These are phyloP conservation scores for Eragrostis tef DNA, from an alignment of 202 grass and related monocot species.

Conservation along the genomic window DNA sequence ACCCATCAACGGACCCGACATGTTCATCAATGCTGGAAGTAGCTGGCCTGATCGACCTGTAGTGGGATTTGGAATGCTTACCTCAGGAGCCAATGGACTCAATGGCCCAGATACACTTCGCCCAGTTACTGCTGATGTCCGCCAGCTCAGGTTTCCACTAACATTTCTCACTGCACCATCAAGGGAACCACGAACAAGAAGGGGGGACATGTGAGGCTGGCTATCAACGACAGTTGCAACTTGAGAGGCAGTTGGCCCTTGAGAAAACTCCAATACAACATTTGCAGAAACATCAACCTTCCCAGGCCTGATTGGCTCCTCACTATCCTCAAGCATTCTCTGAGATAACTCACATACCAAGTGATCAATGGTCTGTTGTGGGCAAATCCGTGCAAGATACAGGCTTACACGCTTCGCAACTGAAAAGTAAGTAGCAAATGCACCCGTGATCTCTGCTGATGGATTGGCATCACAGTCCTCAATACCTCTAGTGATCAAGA, in stretches of 20 bases:
- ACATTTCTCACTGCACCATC: slow-evolving; percentile 82
- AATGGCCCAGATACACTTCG: slow-evolving; percentile 93
- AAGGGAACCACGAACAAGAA: slow-evolving; percentile 98
- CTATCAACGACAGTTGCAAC: slow-evolving; percentile 72
- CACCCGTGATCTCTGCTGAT: slow-evolving; percentile 93
- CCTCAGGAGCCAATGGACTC: slow-evolving; percentile 88
- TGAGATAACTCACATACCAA: slow-evolving; percentile 94
- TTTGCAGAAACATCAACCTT: slow-evolving; percentile 81
- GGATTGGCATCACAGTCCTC: slow-evolving; percentile 96
- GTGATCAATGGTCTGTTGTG: slow-evolving; percentile 95
- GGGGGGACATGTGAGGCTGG: slow-evolving; percentile 95
- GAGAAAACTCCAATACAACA: slow-evolving; percentile 89
- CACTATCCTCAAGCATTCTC: slow-evolving; percentile 89
- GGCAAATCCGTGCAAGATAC: slow-evolving; percentile 96
- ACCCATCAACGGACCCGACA: slow-evolving; percentile 91
- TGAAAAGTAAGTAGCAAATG: slow-evolving; percentile 94
- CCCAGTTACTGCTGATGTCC: slow-evolving; percentile 87
- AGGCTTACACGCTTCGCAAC: slow-evolving; percentile 97
- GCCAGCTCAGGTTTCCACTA: slow-evolving; percentile 93
- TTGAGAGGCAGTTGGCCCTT: slow-evolving; percentile 71
- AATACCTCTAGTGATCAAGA: slow-evolving; percentile 95
- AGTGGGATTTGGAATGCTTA: slow-evolving; percentile 71
- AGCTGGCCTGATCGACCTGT: slow-evolving; percentile 87
- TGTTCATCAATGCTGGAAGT: slow-evolving; percentile 88
- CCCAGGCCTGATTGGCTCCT: slow-evolving; percentile 69